phyloP scores from a whole-genome alignment of 2,329 filamentous ascomycete species.

The Trichophyton equinum region DNA sequence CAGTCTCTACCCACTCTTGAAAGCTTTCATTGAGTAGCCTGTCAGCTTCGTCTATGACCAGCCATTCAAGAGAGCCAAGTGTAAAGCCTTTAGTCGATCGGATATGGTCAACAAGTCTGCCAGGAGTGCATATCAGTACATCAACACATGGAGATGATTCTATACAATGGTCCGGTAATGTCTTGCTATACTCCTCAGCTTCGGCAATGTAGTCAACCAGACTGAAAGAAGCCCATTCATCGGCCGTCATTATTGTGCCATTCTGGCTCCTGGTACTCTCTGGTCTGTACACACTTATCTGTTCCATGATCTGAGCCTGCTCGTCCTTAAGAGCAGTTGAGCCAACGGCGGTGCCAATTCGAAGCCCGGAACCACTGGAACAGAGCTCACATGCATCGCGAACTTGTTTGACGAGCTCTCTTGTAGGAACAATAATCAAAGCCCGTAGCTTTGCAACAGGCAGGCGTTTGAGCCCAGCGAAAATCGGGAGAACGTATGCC shows the following conservation, averaged over 20 bases:
- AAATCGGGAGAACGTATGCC: constrained; percentile 76
- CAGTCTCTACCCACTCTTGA: constrained; percentile 71
- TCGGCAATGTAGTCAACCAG: constrained; percentile 35
- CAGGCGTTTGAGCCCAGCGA: constrained; percentile 58
- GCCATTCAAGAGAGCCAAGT: constrained; percentile 67
- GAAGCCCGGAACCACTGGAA: constrained; percentile 56
- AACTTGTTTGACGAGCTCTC: constrained; percentile 80
- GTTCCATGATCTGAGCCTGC: constrained; percentile 48
- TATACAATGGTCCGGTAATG: constrained; percentile 51
- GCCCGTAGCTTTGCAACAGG: constrained; percentile 57
- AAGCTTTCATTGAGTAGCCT: constrained; percentile 83
- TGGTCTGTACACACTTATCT: constrained; percentile 57
- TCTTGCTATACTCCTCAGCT: constrained; percentile 26
- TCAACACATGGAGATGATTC: constrained; percentile 63
- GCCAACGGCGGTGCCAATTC: constrained; percentile 71
- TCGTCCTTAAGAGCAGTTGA: constrained; percentile 60
- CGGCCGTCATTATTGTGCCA: constrained; percentile 30
- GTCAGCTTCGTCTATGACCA: constrained; percentile 89
- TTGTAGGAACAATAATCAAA: constrained; percentile 76
- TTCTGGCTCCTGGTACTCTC: background rate
- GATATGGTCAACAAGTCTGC: constrained; percentile 81
- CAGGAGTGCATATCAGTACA: constrained; percentile 81
- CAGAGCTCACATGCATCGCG: constrained; percentile 66
- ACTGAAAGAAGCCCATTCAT: constrained; percentile 38
- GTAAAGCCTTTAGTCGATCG: constrained; percentile 71